Conservation (phyloP, 2,329 filamentous ascomycete species). For the Pseudocercospora pini-densiflorae region DNA sequence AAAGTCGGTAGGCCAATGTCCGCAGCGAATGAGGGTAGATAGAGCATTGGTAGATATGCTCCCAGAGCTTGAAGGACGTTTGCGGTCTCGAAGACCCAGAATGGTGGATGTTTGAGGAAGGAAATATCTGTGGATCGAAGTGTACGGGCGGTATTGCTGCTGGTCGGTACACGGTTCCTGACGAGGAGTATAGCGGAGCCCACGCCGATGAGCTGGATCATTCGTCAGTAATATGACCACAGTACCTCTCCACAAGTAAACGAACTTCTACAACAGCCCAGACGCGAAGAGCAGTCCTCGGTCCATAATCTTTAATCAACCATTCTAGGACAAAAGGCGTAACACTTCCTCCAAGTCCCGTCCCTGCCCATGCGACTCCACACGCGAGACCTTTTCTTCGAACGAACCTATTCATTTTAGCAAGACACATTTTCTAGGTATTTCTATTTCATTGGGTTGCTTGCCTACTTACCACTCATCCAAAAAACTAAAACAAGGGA, state of each 20-base stretch:
- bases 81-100: slow-evolving; percentile 49
- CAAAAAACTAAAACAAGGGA: slow-evolving; percentile 54
- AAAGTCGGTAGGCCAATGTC: slow-evolving; percentile 42
- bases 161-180: not conserved
- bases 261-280: slow-evolving; percentile 44
- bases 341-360: slow-evolving; percentile 51
- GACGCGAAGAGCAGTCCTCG: slow-evolving; percentile 50
- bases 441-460: too few relatives aligned
- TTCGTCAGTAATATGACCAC: too few relatives aligned
- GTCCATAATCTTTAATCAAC: slow-evolving; percentile 48
- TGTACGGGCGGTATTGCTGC: not conserved
- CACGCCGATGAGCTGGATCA: slow-evolving; percentile 13
- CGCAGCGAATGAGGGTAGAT: slow-evolving; percentile 47
- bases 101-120: slow-evolving; percentile 42
- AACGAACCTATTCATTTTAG: slow-evolving; percentile 48
- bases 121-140: slow-evolving; percentile 39
- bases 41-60: slow-evolving; percentile 50
- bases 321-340: slow-evolving; percentile 51
- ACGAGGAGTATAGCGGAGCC: not conserved
- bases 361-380: slow-evolving; percentile 53
- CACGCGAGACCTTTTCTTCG: slow-evolving; percentile 56
- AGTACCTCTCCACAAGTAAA: too few relatives aligned
- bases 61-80: slow-evolving; percentile 48
- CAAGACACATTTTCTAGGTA: too few relatives aligned
- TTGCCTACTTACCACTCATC: slow-evolving; percentile 58